Conservation (phyloP, 2,329 filamentous ascomycete genomes). For the Phoma sp. region DNA sequence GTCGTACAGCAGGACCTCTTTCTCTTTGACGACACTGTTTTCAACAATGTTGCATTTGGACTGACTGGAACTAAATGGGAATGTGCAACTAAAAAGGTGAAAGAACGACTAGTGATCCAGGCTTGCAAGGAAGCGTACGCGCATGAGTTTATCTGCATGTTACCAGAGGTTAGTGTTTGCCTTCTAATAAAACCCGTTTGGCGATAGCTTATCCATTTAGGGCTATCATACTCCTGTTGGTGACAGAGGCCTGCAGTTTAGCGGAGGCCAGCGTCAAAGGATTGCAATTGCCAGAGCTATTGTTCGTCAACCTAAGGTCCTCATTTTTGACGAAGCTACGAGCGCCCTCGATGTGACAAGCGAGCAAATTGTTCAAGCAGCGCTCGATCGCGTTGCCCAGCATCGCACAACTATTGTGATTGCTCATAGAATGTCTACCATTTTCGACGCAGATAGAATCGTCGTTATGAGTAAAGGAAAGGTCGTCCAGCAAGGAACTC, state of each 20-base stretch:
- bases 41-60: constrained; percentile 85
- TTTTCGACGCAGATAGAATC: constrained; percentile 79
- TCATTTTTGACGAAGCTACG: constrained; percentile 92
- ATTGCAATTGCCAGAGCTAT: constrained; percentile 91
- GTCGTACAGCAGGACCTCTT: constrained; percentile 92
- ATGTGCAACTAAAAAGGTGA: constrained; percentile 61
- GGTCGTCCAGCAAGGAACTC: constrained; percentile 75
- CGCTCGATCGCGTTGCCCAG: constrained; percentile 80
- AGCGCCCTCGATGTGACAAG: constrained; percentile 91
- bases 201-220: no score
- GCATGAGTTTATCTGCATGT: constrained; percentile 80
- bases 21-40: constrained; percentile 87
- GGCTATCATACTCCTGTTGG: no score
- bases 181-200: no score
- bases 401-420: constrained; percentile 94
- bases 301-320: constrained; percentile 84
- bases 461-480: constrained; percentile 74
- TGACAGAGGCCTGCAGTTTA: constrained; percentile 85
- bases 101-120: constrained; percentile 65
- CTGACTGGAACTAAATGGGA: constrained; percentile 70
- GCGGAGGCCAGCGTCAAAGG: constrained; percentile 93
- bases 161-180: constrained; percentile 59
- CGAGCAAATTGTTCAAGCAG: constrained; percentile 90
- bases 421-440: constrained; percentile 90
- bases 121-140: constrained; percentile 85